phyloP scores from a whole-genome alignment of 78 protist species.

The Andalucia godoyi region DNA sequence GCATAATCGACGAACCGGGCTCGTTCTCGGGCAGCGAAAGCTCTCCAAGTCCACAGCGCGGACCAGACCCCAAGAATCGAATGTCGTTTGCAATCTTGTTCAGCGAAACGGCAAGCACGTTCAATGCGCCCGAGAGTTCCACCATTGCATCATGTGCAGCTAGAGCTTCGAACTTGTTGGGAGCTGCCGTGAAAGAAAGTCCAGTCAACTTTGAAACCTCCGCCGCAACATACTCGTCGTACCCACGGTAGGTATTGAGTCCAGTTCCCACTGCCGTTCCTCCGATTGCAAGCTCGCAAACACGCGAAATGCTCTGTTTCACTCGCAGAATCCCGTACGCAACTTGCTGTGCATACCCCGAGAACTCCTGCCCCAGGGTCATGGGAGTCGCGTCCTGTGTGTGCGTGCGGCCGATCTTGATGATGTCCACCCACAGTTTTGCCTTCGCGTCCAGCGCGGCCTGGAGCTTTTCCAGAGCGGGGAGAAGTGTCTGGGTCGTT shows the following conservation, averaged over 20 bases:
- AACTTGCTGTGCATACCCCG: slow-evolving; percentile 70
- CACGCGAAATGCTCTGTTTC: slow-evolving; percentile 33
- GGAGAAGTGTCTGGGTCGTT: slow-evolving; percentile 25
- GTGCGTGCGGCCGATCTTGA: slow-evolving; percentile 93
- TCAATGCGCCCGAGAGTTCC: slow-evolving; percentile 62
- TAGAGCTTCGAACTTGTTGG: slow-evolving; percentile 82
- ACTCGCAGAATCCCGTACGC: slow-evolving; percentile 44
- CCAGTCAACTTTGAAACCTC: slow-evolving; percentile 57
- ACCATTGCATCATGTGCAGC: slow-evolving; percentile 81
- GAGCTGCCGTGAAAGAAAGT: slow-evolving; percentile 66
- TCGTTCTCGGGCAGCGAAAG: slow-evolving; percentile 80
- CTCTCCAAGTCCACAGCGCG: slow-evolving; percentile 89
- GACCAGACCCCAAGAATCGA: slow-evolving; percentile 79
- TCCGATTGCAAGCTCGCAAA: slow-evolving; percentile 74
- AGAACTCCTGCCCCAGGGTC: slow-evolving; percentile 84
- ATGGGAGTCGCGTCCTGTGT: slow-evolving; percentile 82
- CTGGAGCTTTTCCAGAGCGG: slow-evolving; percentile 32
- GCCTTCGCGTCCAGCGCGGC: slow-evolving; percentile 44
- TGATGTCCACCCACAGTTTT: slow-evolving; percentile 37
- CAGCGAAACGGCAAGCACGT: slow-evolving; percentile 60
- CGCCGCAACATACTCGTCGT: slow-evolving; percentile 42
- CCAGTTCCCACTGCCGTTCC: slow-evolving; percentile 97
- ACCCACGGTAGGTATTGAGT: slow-evolving; percentile 70
- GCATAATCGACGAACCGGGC: slow-evolving; percentile 90
- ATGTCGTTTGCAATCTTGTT: slow-evolving; percentile 89